Percentiles rank a stretch among this genome's conserved stretches.
Evolutionary conservation across 768 basidiomycete species (phyloP).

Genomic region (Dentipellis fragilis): DNA sequence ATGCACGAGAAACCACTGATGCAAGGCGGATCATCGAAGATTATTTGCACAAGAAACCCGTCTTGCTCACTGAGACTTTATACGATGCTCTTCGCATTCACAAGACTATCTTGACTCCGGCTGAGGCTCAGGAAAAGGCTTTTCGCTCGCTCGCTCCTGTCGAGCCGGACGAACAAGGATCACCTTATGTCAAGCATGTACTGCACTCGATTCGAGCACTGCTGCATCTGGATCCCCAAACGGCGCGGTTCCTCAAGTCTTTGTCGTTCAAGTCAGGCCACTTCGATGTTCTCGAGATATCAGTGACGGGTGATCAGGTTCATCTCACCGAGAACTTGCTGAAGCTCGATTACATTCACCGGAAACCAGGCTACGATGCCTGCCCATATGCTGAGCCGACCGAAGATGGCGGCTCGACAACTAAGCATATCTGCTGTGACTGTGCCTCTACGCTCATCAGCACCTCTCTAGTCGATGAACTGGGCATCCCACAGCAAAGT

Average conservation of each 20-base stretch:
- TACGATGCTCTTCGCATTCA: background rate
- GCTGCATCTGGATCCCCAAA: background rate
- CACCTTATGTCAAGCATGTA: background rate
- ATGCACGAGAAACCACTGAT: background rate
- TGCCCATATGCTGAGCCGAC: background rate
- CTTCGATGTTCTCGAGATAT: background rate
- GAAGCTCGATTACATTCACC: background rate
- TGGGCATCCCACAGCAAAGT: background rate
- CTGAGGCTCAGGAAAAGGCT: background rate
- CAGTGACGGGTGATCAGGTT: background rate
- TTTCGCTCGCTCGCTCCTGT: background rate
- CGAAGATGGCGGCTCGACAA: background rate
- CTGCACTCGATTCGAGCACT: background rate
- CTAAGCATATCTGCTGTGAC: background rate
- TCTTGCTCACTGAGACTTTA: background rate
- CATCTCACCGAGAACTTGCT: background rate
- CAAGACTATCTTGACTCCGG: background rate
- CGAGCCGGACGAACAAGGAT: background rate
- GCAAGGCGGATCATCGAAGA: background rate
- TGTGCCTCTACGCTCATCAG: background rate
- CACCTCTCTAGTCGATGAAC: background rate
- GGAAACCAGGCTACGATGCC: background rate
- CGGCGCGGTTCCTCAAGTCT: background rate
- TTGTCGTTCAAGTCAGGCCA: too few relatives aligned
- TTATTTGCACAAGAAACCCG: background rate